Evolutionary conservation across 371 early-diverging fungal genomes (phyloP).

Genomic region (Paraphysoderma sedebokerense): DNA sequence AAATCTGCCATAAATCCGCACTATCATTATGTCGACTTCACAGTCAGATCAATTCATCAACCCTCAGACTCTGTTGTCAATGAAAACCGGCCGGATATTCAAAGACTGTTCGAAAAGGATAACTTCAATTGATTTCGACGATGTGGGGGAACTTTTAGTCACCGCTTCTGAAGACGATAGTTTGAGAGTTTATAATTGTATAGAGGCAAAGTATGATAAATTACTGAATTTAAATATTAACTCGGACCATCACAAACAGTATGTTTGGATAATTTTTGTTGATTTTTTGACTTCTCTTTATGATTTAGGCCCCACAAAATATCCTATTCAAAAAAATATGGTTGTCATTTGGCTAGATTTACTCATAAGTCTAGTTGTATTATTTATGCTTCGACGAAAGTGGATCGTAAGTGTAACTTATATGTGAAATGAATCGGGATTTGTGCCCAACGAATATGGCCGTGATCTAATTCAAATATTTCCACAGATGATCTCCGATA

Average conservation of each 20-base stretch:
- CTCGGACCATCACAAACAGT: too few species aligned
- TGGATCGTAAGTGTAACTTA: slow-evolving; percentile 40
- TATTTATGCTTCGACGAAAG: slow-evolving; percentile 80
- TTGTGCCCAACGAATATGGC: background rate
- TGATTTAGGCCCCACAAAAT: slow-evolving; percentile 1
- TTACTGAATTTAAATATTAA: too few species aligned
- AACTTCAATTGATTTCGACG: slow-evolving; percentile 60
- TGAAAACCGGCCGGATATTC: slow-evolving; percentile 40
- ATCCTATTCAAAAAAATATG: slow-evolving; percentile 55
- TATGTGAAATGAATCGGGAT: background rate
- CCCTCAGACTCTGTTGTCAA: too few species aligned
- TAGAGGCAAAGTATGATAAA: slow-evolving; percentile 52
- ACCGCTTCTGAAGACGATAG: slow-evolving; percentile 66
- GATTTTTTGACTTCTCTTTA: background rate
- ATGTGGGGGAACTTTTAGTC: slow-evolving; percentile 29
- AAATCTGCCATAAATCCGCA: too few species aligned
- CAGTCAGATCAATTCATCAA: too few species aligned
- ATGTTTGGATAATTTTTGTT: background rate
- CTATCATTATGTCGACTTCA: too few species aligned
- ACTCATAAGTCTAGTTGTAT: slow-evolving; percentile 56
- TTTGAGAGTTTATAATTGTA: slow-evolving; percentile 57
- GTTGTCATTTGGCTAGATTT: slow-evolving; percentile 63
- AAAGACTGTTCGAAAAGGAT: slow-evolving; percentile 40
- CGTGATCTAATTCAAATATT: too few species aligned
- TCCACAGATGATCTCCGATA: slow-evolving; percentile 66